Evolutionary conservation across 1,139 yeast genomes (phyloP).

Genomic region (Debaryomyces subglobosus): DNA sequence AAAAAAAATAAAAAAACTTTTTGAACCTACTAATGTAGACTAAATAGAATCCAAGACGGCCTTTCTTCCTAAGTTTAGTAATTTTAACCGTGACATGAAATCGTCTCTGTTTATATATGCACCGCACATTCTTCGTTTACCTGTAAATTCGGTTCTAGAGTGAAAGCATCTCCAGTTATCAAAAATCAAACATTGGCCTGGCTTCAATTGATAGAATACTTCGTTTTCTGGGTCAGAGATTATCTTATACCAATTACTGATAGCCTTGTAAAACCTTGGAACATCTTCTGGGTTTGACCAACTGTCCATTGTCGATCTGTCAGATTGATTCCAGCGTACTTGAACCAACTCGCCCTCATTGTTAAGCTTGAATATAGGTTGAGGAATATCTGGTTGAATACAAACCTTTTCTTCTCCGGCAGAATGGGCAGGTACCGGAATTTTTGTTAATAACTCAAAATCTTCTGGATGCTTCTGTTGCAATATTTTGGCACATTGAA

Average conservation of each 20-base stretch:
- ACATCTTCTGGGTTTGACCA: constrained; percentile 60
- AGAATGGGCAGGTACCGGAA: constrained; percentile 72
- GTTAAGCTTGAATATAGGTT: constrained; percentile 65
- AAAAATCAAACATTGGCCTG: constrained; percentile 71
- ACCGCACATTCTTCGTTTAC: constrained; percentile 75
- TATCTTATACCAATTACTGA: constrained; percentile 58
- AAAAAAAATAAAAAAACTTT: constrained; percentile 3
- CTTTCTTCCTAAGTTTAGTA: constrained; percentile 56
- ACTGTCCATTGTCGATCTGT: constrained; percentile 65
- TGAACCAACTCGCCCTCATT: constrained; percentile 58
- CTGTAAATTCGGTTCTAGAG: constrained; percentile 70
- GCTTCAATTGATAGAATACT: constrained; percentile 58
- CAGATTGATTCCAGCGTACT: constrained; percentile 78
- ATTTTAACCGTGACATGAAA: constrained; percentile 57
- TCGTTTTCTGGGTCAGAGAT: constrained; percentile 57
- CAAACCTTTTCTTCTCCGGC: constrained; percentile 75
- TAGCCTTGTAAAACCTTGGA: constrained; percentile 61
- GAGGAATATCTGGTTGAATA: constrained; percentile 62
- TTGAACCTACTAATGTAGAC: not conserved
- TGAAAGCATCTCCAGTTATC: constrained; percentile 82
- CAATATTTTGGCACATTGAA: constrained; percentile 60
- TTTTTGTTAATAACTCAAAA: constrained; percentile 53
- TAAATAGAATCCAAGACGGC: constrained; percentile 41
- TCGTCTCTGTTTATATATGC: constrained; percentile 76
- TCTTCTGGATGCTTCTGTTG: constrained; percentile 54